Evolutionary conservation across 1,139 yeast genomes (phyloP).

Genomic region (Blastobotrys illinoisensis): DNA sequence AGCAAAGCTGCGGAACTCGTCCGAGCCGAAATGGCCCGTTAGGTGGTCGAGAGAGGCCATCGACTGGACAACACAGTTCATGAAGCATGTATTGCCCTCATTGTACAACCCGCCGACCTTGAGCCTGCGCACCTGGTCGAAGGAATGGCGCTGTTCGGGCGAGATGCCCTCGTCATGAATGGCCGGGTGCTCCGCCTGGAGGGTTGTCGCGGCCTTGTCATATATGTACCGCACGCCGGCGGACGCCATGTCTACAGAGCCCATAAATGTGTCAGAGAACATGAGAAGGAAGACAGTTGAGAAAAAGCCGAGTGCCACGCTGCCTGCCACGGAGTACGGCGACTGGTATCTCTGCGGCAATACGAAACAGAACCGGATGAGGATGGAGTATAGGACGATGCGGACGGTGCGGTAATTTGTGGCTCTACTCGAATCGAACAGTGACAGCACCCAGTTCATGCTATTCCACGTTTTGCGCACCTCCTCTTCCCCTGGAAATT

Average conservation of each 20-base stretch:
- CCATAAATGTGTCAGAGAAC: conserved; percentile 33
- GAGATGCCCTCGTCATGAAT: conserved; percentile 5
- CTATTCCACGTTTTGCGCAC: neutral
- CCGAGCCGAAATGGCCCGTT: conserved; percentile 16
- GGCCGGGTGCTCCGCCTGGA: conserved; percentile 9
- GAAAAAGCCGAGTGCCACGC: neutral
- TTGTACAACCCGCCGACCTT: conserved; percentile 74
- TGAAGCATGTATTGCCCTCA: conserved; percentile 90
- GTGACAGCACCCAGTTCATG: neutral
- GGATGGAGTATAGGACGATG: neutral
- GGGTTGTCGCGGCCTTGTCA: conserved; percentile 22
- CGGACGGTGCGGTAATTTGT: neutral
- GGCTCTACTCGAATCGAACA: neutral
- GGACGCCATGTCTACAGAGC: conserved; percentile 34
- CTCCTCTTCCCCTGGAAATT: neutral
- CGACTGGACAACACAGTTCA: conserved; percentile 84
- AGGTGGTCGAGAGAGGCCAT: conserved; percentile 70
- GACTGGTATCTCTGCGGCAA: neutral
- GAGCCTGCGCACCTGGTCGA: conserved; percentile 24
- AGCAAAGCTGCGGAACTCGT: neutral
- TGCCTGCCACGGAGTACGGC: conserved; percentile 1
- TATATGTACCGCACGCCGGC: conserved; percentile 30
- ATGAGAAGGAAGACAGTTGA: conserved; percentile 13
- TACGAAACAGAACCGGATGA: neutral
- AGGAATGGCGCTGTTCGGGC: conserved; percentile 22